phyloP scores from a whole-genome alignment of 805 yeast species.

The Babjeviella inositovora region DNA sequence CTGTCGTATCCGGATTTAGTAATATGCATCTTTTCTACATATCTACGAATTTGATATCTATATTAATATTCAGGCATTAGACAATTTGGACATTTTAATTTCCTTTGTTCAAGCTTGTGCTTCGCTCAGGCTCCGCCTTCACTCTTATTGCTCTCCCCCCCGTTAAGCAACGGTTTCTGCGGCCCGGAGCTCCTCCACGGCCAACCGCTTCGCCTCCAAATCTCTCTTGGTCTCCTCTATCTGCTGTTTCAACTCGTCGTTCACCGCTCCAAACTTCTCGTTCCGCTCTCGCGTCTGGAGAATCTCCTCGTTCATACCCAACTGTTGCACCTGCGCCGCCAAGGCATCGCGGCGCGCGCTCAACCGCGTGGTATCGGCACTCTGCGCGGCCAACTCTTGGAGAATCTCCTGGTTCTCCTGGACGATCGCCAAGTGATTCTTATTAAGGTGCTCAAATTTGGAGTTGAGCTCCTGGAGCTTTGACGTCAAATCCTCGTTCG shows the following conservation, averaged over 20 bases:
- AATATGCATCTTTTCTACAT: too few relatives aligned
- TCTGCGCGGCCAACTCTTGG: slow-evolving; percentile 2
- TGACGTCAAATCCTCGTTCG: slow-evolving; percentile 13
- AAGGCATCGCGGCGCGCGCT: slow-evolving; percentile 2
- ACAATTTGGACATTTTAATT: too few relatives aligned
- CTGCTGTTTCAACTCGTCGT: slow-evolving; percentile 1
- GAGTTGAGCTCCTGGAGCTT: slow-evolving; percentile 11
- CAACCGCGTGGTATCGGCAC: slow-evolving; percentile 3
- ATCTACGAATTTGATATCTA: too few relatives aligned
- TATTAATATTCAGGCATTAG: too few relatives aligned
- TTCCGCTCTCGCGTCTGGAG: slow-evolving; percentile 7
- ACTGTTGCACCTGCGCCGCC: slow-evolving; percentile 4
- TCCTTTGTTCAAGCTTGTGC: too few relatives aligned
- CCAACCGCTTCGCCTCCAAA: too few relatives aligned
- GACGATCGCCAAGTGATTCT: slow-evolving; percentile 18
- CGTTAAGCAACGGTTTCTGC: too few relatives aligned
- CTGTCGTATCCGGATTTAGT: too few relatives aligned
- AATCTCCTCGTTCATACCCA: slow-evolving; percentile 8
- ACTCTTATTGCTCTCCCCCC: too few relatives aligned
- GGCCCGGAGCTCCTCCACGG: too few relatives aligned
- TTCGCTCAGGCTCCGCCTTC: too few relatives aligned
- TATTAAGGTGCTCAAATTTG: slow-evolving; percentile 12
- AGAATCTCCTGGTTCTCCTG: slow-evolving; percentile 13
- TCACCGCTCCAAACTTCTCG: slow-evolving; percentile 2
- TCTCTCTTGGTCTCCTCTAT: too few relatives aligned